Evolutionary conservation across 2,329 filamentous ascomycete species (phyloP).

Genomic region (Aspergillus latus): DNA sequence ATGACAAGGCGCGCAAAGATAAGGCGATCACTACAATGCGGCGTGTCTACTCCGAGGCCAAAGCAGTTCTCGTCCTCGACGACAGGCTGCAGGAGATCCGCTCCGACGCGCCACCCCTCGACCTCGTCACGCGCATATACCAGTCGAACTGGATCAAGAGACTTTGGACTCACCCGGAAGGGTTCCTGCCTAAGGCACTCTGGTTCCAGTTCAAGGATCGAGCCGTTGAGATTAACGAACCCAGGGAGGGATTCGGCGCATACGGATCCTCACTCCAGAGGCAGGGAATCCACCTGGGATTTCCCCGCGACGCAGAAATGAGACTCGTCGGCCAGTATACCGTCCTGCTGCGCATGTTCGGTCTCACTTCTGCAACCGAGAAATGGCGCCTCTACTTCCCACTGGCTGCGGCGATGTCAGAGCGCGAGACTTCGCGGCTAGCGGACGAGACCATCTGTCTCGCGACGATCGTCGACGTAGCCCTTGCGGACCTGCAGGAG

Average conservation of each 20-base stretch:
- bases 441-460: slow-evolving; percentile 17
- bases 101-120: slow-evolving; percentile 11
- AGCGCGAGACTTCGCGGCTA: slow-evolving; percentile 15
- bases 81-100: slow-evolving; percentile 16
- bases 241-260: background rate
- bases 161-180: slow-evolving; percentile 21
- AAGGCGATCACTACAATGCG: slow-evolving; percentile 16
- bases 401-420: slow-evolving; percentile 9
- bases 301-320: background rate
- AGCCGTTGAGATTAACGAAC: background rate
- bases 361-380: background rate
- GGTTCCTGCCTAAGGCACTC: slow-evolving; percentile 12
- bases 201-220: slow-evolving; percentile 17
- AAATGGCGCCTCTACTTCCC: slow-evolving; percentile 13
- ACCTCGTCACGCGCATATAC: slow-evolving; percentile 14
- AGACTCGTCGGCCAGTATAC: background rate
- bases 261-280: background rate
- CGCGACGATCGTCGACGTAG: slow-evolving; percentile 14
- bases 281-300: background rate
- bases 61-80: slow-evolving; percentile 20
- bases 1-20: slow-evolving; percentile 3
- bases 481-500: background rate
- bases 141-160: slow-evolving; percentile 19
- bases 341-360: background rate
- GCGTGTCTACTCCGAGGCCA: slow-evolving; percentile 16